Base-by-base conservation (phyloP, 495 filamentous ascomycete genomes). In the Penicillium cataractarum region DNA sequence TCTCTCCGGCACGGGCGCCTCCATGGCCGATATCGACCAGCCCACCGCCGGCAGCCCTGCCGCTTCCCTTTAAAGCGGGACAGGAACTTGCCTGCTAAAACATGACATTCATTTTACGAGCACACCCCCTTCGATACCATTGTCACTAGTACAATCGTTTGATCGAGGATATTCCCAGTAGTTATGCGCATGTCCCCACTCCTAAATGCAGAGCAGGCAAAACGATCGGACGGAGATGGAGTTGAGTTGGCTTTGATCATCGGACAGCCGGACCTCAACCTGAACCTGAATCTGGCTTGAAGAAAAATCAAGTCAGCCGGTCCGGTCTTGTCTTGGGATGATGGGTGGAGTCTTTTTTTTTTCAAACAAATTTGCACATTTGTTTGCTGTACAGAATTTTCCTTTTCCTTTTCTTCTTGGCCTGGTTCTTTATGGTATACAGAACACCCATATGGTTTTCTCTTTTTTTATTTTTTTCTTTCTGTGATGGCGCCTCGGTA, bases 1-100 rank as follows among this genome's bases (percentile, higher is more conserved):
- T 69, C 85, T 97, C 0, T 86, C 87, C 40, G 92, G 91, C 58
- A 92, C 89, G 8, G 81, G 77, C 33, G 83, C 84, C 4, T 74
- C 84, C 59, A 76, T 88, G 65, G 77, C 82, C 17, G 80, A 84
- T 63, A 74, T 71, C 31, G 71, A 73, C 64, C 68, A 73, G 57
- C 66, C 77, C 22, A 61, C 77, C 10, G 19, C 55, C 13, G 60
- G 59, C 54, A 62, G 64, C 60, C 66, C 72, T 10, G 57, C 75
- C 42, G 72, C 73, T 49, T 61, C 65, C 46, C 15, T 71, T 26
- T 76, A 78, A 74, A 64, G 57, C 33, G 26, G 49, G 5, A 8
- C 6, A 8, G 42, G 17, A n/a, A n/a, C 42, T 8, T 46, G 21
- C n/a, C 42, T 35, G 33, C n/a, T 35, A 17, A n/a, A 42, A 24